A percentile compares a stretch with the other conserved stretches of the same genome.
These are phyloP conservation scores for Suillus occidentalis DNA, from an alignment of 768 basidiomycete species.

Conservation along the genomic window DNA sequence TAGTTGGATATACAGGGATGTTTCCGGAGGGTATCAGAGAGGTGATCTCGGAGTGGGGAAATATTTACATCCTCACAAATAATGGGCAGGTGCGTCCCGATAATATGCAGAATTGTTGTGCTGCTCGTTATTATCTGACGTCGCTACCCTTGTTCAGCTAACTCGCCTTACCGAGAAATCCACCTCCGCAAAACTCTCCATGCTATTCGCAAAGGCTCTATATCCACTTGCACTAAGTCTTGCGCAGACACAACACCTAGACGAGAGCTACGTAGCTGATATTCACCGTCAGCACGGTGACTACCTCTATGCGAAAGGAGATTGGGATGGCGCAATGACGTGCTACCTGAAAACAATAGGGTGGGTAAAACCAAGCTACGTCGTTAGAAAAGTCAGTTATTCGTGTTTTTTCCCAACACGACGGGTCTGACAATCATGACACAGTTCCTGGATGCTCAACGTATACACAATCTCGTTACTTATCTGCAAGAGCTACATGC, in stretches of 20 bases:
- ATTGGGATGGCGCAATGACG: slow-evolving; percentile 91
- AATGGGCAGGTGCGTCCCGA: slow-evolving; percentile 64
- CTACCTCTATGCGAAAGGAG: slow-evolving; percentile 84
- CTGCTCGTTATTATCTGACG: background rate
- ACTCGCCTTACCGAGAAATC: slow-evolving; percentile 73
- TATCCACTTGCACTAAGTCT: slow-evolving; percentile 80
- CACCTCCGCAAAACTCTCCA: slow-evolving; percentile 81
- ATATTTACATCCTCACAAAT: slow-evolving; percentile 75
- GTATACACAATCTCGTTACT: slow-evolving; percentile 92
- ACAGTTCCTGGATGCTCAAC: slow-evolving; percentile 94
- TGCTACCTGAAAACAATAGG: slow-evolving; percentile 93
- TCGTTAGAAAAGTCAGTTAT: slow-evolving; percentile 82
- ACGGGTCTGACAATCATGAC: slow-evolving; percentile 11
- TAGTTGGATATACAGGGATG: slow-evolving; percentile 79
- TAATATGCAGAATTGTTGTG: background rate
- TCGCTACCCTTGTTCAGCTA: slow-evolving; percentile 41
- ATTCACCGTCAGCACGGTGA: slow-evolving; percentile 92
- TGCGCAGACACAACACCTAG: slow-evolving; percentile 76
- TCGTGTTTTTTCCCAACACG: background rate
- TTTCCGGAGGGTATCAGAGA: slow-evolving; percentile 84
- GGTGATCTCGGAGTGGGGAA: slow-evolving; percentile 79
- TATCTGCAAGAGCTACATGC: slow-evolving; percentile 96
- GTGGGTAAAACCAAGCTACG: slow-evolving; percentile 88
- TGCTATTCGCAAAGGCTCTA: slow-evolving; percentile 78
- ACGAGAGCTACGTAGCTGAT: slow-evolving; percentile 75